Conservation (phyloP, 495 filamentous ascomycete species). For the Mytilinidion resinicola region DNA sequence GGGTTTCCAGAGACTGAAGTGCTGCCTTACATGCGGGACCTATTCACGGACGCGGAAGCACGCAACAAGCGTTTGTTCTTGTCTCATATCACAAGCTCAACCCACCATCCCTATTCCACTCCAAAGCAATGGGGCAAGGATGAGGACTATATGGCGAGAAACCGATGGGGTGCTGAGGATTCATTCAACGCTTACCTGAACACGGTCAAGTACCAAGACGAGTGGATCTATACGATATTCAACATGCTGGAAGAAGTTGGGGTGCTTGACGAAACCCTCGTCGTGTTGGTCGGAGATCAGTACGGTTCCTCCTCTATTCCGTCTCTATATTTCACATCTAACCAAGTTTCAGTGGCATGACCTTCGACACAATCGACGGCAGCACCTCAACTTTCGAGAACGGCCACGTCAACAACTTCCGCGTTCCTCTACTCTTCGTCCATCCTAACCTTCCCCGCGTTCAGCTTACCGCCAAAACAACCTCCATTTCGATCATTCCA, state of each 20-base stretch:
- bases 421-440: constrained; percentile 46
- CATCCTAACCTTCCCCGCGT: constrained; percentile 44
- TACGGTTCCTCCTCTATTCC: constrained; percentile 19
- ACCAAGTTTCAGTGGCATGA: constrained; percentile 30
- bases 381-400: constrained; percentile 46
- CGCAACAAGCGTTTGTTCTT: constrained; percentile 44
- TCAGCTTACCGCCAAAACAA: constrained; percentile 41
- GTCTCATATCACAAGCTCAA: constrained; percentile 44
- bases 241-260: constrained; percentile 43
- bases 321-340: not conserved
- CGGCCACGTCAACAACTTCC: constrained; percentile 45
- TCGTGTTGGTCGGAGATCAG: constrained; percentile 48
- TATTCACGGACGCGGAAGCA: constrained; percentile 39
- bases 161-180: constrained; percentile 21
- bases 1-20: constrained; percentile 45
- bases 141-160: constrained; percentile 33
- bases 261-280: constrained; percentile 45
- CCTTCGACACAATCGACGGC: constrained; percentile 42
- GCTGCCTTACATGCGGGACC: constrained; percentile 40
- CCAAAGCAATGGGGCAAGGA: constrained; percentile 36
- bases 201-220: constrained; percentile 40
- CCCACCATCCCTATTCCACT: constrained; percentile 42
- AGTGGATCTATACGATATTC: constrained; percentile 44
- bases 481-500: constrained; percentile 44
- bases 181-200: constrained; percentile 43